phyloP scores from a whole-genome alignment of 345 rosid species.

The Populus pruinosa region DNA sequence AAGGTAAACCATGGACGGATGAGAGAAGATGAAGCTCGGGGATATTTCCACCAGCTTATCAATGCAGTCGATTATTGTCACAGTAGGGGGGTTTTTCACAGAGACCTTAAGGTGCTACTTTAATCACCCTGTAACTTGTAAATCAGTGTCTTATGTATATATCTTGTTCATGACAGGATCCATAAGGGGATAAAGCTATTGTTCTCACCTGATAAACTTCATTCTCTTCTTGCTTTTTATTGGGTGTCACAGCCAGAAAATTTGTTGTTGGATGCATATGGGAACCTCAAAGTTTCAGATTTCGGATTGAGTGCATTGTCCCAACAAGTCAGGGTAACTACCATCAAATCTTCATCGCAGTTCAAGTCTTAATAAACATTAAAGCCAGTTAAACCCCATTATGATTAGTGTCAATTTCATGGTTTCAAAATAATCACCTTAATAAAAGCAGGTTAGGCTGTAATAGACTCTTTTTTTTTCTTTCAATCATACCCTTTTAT shows the following conservation, averaged over 20 bases:
- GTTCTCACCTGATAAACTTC: not conserved
- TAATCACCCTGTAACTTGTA: not conserved
- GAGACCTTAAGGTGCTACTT: conserved; percentile 80
- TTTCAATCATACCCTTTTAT: too few species aligned
- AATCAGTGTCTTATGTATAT: not conserved
- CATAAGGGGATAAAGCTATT: not conserved
- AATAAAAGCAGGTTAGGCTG: not conserved
- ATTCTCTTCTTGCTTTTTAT: conserved; percentile 11
- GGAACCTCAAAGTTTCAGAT: conserved; percentile 93
- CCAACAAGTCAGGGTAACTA: conserved; percentile 86
- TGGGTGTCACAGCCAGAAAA: conserved; percentile 74
- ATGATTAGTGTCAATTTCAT: not conserved
- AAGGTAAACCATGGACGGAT: conserved; percentile 92
- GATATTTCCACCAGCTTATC: conserved; percentile 94
- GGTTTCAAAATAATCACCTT: not conserved
- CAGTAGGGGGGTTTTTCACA: conserved; percentile 95
- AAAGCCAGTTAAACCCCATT: not conserved
- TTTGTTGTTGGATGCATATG: conserved; percentile 73
- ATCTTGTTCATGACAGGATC: not conserved
- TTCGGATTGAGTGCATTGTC: conserved; percentile 97
- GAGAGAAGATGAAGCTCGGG: conserved; percentile 84
- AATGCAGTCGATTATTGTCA: conserved; percentile 95
- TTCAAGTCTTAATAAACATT: not conserved
- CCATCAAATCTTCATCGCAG: conserved; percentile 1
- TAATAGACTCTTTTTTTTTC: not conserved